These are phyloP conservation scores for Ceratocystis huliohia DNA, from an alignment of 2,329 filamentous ascomycete genomes.

Conservation along the genomic window DNA sequence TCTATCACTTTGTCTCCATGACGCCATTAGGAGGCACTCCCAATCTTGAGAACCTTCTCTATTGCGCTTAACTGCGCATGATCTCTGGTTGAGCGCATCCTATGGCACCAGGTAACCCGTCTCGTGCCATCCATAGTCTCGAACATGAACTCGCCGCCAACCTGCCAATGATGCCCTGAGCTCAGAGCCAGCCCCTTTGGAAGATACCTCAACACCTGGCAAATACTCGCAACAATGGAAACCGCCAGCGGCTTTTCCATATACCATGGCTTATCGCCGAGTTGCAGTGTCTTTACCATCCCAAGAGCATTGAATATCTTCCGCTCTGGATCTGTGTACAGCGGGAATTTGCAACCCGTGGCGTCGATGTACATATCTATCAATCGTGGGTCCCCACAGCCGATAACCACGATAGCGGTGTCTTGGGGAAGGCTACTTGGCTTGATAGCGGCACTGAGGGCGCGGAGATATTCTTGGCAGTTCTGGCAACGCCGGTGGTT, in stretches of 20 bases:
- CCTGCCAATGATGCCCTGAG: slow-evolving; percentile 53
- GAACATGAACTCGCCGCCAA: slow-evolving; percentile 70
- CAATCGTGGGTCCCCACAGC: slow-evolving; percentile 56
- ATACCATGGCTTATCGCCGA: slow-evolving; percentile 52
- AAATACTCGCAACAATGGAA: slow-evolving; percentile 39
- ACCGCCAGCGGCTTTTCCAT: slow-evolving; percentile 43
- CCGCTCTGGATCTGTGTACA: slow-evolving; percentile 62
- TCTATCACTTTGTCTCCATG: not conserved
- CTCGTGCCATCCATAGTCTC: slow-evolving; percentile 43
- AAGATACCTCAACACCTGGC: slow-evolving; percentile 48
- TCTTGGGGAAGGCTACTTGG: slow-evolving; percentile 38
- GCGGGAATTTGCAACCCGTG: slow-evolving; percentile 55
- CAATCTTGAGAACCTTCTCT: slow-evolving; percentile 28
- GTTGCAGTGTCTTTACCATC: slow-evolving; percentile 51
- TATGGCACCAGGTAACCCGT: slow-evolving; percentile 63
- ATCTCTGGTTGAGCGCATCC: slow-evolving; percentile 68
- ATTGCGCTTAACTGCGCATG: slow-evolving; percentile 60
- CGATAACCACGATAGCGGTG: slow-evolving; percentile 56
- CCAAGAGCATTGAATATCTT: slow-evolving; percentile 54
- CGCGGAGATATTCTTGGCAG: slow-evolving; percentile 61
- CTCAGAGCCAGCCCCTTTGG: slow-evolving; percentile 46
- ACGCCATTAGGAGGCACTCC: not conserved
- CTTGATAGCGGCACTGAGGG: slow-evolving; percentile 46
- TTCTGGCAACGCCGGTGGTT: slow-evolving; percentile 35
- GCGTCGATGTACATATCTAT: slow-evolving; percentile 53